Percentiles rank a stretch among this genome's conserved stretches.
Evolutionary conservation across 495 filamentous ascomycete species (phyloP).

Genomic region (Collariella sp.): DNA sequence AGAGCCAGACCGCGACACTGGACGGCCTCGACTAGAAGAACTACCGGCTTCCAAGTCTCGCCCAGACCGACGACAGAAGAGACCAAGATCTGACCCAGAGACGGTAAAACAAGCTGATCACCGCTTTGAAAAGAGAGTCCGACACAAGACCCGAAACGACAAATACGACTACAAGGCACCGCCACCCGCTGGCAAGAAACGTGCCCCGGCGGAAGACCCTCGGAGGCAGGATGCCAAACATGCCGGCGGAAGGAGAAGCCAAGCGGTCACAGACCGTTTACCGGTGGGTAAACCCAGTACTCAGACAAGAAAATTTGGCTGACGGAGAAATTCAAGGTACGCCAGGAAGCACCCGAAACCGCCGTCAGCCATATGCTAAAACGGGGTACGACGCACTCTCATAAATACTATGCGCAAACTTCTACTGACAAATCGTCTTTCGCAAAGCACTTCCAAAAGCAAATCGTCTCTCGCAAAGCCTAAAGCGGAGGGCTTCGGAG

Average conservation of each 20-base stretch:
- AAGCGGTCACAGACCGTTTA: not conserved
- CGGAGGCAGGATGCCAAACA: not conserved
- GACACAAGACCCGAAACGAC: constrained; percentile 54
- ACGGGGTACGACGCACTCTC: not conserved
- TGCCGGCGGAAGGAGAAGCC: not conserved
- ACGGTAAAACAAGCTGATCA: not conserved
- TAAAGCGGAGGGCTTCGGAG: not conserved
- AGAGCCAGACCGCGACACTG: not conserved
- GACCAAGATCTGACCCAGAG: constrained; percentile 2
- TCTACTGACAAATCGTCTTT: not conserved
- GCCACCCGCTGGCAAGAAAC: constrained; percentile 30
- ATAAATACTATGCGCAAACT: not conserved
- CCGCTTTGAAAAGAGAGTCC: constrained; percentile 48
- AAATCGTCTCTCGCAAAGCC: not conserved
- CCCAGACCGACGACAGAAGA: constrained; percentile 12
- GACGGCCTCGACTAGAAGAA: not conserved
- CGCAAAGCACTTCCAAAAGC: not conserved
- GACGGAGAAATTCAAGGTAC: not conserved
- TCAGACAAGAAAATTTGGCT: not conserved
- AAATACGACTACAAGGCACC: constrained; percentile 43
- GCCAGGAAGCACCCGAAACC: not conserved
- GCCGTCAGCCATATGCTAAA: not conserved
- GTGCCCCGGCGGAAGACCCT: not conserved
- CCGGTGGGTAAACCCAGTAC: not conserved
- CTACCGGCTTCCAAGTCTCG: not conserved